Conservation (phyloP, 1,139 yeast species). For the Casaregolazyma suthepensis region DNA sequence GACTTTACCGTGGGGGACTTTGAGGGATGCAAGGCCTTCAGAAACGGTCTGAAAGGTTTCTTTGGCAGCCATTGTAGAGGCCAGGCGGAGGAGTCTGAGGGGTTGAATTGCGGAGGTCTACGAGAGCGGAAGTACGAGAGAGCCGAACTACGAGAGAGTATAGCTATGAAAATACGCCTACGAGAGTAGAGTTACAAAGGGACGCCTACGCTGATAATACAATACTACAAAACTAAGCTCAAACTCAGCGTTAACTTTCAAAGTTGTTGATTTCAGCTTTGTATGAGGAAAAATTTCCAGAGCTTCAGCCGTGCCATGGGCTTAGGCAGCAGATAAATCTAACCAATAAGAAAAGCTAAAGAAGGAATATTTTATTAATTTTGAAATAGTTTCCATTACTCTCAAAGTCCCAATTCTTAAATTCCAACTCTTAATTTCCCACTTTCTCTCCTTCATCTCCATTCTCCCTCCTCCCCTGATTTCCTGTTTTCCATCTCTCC, state of each 20-base stretch:
- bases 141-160: background rate
- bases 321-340: background rate
- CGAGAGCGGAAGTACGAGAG: background rate
- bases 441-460: background rate
- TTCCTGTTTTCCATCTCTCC: background rate
- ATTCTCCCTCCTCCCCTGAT: background rate
- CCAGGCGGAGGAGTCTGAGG: background rate
- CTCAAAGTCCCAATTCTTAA: background rate
- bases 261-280: too few species aligned
- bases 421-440: too few species aligned
- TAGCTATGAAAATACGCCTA: background rate
- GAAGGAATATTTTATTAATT: background rate
- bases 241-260: background rate
- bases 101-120: background rate
- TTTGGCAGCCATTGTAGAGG: background rate
- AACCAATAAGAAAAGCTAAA: background rate
- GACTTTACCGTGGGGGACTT: conserved; percentile 75
- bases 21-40: conserved; percentile 78
- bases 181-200: too few species aligned
- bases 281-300: background rate
- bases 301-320: background rate
- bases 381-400: background rate
- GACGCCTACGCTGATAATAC: background rate
- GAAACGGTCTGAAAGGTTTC: conserved; percentile 36
- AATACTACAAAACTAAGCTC: background rate